These are phyloP conservation scores for Vaccinium macrocarpon DNA, from an alignment of 148 eudicot genomes.

Conservation along the genomic window DNA sequence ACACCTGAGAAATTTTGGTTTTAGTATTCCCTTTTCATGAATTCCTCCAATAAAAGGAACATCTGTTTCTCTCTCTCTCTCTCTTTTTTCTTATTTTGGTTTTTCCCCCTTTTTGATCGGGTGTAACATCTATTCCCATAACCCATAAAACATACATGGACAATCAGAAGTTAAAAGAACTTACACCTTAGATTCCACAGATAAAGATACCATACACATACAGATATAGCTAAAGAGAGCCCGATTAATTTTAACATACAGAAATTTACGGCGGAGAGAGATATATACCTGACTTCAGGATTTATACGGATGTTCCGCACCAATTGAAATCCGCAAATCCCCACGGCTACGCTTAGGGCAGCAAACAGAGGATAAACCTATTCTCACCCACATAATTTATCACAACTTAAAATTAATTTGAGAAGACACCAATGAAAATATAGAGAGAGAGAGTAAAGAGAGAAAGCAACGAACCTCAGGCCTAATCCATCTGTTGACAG, in stretches of 20 bases:
- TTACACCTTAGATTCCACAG: not conserved
- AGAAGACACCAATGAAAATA: not conserved
- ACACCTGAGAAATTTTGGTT: no score
- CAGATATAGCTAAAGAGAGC: not conserved
- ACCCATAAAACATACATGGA: not conserved
- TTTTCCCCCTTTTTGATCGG: no score
- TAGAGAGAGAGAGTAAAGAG: not conserved
- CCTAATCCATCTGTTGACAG: slow-evolving; percentile 62
- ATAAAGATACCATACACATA: not conserved
- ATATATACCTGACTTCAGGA: slow-evolving; percentile 79
- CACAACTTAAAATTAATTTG: slow-evolving; percentile 6
- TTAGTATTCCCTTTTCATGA: no score
- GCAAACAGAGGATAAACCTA: slow-evolving; percentile 79
- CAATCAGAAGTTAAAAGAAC: not conserved
- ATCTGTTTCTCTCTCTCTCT: no score
- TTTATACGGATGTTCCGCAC: slow-evolving; percentile 65
- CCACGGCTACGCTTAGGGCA: slow-evolving; percentile 72
- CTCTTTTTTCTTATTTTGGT: no score
- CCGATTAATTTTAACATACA: not conserved
- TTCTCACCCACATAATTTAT: slow-evolving; percentile 10
- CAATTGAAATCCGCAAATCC: slow-evolving; percentile 72
- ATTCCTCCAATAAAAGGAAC: not conserved
- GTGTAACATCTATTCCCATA: not conserved
- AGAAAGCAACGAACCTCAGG: slow-evolving; percentile 54
- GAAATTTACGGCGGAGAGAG: not conserved